Conservation (phyloP, 139 green algal species). For the Coelastrella sp. region DNA sequence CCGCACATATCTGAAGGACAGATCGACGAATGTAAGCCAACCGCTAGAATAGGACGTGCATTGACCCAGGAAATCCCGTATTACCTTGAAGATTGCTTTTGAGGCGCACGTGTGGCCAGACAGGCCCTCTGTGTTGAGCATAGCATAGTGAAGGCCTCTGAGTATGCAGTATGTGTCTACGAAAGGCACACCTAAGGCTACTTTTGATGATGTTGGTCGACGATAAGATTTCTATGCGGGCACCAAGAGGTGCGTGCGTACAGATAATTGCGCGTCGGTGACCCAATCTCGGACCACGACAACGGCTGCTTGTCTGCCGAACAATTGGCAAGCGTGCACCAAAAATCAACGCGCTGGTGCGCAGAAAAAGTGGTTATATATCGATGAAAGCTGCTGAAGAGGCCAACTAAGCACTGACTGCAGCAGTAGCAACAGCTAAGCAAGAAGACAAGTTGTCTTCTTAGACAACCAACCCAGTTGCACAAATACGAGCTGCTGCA, state of each 20-base stretch:
- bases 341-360: no score
- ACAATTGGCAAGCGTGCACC: background rate
- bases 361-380: no score
- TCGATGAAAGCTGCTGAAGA: no score
- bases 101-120: conserved; percentile 8
- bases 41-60: background rate
- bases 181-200: background rate
- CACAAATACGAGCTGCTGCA: no score
- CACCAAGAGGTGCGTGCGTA: background rate
- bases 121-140: conserved; percentile 19
- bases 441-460: no score
- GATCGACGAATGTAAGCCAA: conserved; percentile 1
- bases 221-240: background rate
- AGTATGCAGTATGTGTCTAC: no score
- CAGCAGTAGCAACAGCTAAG: no score
- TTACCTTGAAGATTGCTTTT: conserved; percentile 11
- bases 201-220: background rate
- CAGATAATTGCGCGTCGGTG: background rate
- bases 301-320: background rate
- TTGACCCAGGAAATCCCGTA: background rate
- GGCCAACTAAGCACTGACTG: no score
- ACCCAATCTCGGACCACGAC: background rate
- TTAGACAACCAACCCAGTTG: no score
- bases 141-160: conserved; percentile 17
- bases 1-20: conserved; percentile 16